A percentile compares a stretch with the other conserved stretches of the same genome.
Evolutionary conservation across 768 basidiomycete genomes (phyloP).

Genomic region (Mycena capillaripes): DNA sequence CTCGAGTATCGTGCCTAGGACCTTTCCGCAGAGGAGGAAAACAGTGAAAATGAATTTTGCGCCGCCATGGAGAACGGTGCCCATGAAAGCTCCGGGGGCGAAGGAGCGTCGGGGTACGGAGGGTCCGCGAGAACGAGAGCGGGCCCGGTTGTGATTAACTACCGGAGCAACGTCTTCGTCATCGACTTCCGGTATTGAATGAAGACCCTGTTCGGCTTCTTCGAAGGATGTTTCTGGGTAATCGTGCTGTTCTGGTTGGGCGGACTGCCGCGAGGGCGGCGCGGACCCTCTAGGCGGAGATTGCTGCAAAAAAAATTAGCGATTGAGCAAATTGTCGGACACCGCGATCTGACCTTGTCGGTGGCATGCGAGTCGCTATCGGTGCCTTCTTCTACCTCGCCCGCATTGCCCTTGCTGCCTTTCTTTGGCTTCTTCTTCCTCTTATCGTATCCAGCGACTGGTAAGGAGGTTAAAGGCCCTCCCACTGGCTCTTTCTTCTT

Average conservation of each 20-base stretch:
- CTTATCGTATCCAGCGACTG: conserved; percentile 77
- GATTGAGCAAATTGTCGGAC: not conserved
- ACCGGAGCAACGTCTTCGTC: conserved; percentile 55
- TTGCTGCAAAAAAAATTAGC: conserved; percentile 36
- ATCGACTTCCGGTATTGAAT: conserved; percentile 76
- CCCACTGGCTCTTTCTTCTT: conserved; percentile 67
- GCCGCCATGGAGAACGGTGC: conserved; percentile 50
- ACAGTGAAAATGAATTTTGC: conserved; percentile 43
- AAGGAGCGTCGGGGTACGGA: conserved; percentile 32
- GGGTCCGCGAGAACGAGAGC: conserved; percentile 48
- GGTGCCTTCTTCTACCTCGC: conserved; percentile 67
- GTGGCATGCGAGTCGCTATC: conserved; percentile 53
- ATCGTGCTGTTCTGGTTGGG: conserved; percentile 35
- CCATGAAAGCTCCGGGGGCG: conserved; percentile 55
- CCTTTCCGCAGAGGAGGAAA: conserved; percentile 60
- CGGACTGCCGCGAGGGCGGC: conserved; percentile 53
- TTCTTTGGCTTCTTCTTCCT: conserved; percentile 65
- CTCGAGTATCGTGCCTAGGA: conserved; percentile 65
- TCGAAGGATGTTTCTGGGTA: conserved; percentile 54
- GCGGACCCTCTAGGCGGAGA: conserved; percentile 55
- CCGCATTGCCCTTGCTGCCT: conserved; percentile 60
- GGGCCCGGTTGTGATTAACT: conserved; percentile 41
- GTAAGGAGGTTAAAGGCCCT: conserved; percentile 75
- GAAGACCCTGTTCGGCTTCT: conserved; percentile 66
- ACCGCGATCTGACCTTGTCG: conserved; percentile 48